Conservation (phyloP, 345 rosid species). For the Physaria fendleri region DNA sequence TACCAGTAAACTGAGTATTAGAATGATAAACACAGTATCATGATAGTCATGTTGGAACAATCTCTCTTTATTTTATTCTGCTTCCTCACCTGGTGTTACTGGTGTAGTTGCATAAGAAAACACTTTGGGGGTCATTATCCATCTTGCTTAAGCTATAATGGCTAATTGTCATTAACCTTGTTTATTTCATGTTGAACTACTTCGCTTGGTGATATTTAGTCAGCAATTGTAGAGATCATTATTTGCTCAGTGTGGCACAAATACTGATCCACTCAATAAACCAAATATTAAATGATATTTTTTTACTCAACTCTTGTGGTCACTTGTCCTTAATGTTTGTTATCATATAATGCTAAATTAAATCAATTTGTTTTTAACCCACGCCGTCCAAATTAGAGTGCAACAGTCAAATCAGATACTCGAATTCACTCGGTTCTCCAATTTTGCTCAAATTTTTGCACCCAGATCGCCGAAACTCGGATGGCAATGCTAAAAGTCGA, state of each 20-base stretch:
- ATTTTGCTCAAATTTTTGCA: neutral
- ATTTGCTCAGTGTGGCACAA: neutral
- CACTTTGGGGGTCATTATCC: neutral
- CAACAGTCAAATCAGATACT: too few relatives aligned
- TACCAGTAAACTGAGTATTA: neutral
- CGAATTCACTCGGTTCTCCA: neutral
- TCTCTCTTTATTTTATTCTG: too few relatives aligned
- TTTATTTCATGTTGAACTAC: neutral
- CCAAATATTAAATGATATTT: neutral
- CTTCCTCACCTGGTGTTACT: neutral
- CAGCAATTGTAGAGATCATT: neutral
- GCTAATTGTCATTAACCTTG: neutral
- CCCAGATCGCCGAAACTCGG: neutral
- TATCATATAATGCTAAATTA: neutral
- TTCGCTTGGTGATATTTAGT: too few relatives aligned
- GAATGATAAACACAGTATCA: neutral
- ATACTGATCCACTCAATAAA: neutral
- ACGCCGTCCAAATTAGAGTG: too few relatives aligned
- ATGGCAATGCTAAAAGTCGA: constrained; percentile 49
- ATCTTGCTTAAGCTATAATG: neutral
- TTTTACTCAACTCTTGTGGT: neutral
- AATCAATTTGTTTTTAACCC: neutral
- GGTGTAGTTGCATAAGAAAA: neutral
- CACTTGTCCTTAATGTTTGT: neutral
- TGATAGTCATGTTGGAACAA: neutral